Conservation (phyloP, 192 early-diverging fungal species). For the Funneliformis mosseae region DNA sequence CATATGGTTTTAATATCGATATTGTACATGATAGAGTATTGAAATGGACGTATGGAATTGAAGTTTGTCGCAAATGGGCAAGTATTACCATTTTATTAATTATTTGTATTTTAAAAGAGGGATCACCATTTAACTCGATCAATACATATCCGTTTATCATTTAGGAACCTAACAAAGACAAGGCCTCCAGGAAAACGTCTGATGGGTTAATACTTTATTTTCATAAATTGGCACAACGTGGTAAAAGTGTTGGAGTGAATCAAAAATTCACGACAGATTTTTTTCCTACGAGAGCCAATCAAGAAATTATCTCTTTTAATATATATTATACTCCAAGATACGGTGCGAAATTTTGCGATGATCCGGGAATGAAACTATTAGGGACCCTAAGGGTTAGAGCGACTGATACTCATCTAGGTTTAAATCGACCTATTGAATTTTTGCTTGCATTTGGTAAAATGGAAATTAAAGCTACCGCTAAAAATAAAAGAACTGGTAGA, state of each 20-base stretch:
- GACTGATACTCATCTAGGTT: neutral
- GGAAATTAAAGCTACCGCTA: conserved; percentile 32
- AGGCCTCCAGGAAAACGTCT: neutral
- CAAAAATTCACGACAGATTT: neutral
- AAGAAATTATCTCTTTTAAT: conserved; percentile 10
- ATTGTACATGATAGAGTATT: neutral
- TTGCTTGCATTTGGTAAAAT: conserved; percentile 17
- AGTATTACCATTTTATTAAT: neutral
- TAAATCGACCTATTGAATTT: conserved; percentile 18
- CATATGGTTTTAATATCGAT: conserved; percentile 39
- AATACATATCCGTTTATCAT: neutral
- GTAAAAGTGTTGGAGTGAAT: neutral
- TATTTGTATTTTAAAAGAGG: neutral
- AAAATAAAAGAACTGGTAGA: conserved; percentile 7
- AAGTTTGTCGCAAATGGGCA: conserved; percentile 13
- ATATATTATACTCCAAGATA: neutral
- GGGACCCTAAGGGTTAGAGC: neutral
- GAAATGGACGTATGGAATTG: conserved; percentile 24
- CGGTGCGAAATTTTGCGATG: conserved; percentile 13
- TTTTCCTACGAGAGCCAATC: neutral
- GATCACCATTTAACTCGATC: too few relatives aligned
- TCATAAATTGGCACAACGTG: conserved; percentile 22
- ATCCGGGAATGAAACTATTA: conserved; percentile 14
- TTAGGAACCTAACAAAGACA: neutral
- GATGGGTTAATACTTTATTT: neutral